Conservation (phyloP, 805 yeast species). For the Candida arabinofermentans region DNA sequence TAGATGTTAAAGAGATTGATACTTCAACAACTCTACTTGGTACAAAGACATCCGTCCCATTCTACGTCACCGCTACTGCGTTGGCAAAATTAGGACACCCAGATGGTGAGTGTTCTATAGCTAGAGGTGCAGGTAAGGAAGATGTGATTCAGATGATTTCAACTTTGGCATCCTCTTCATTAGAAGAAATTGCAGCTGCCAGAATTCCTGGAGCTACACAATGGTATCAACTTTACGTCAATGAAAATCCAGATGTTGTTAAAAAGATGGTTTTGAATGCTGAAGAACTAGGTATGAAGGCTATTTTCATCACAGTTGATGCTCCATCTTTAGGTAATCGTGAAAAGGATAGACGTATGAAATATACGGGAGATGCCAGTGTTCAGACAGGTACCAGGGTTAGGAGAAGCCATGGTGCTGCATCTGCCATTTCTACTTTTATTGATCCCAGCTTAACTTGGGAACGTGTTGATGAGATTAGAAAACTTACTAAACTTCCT, state of each 20-base stretch:
- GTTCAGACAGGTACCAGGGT: constrained; percentile 40
- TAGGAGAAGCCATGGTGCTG: constrained; percentile 79
- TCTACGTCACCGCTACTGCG: constrained; percentile 90
- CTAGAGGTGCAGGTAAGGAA: constrained; percentile 75
- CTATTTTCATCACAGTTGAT: constrained; percentile 85
- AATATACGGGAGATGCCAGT: constrained; percentile 40
- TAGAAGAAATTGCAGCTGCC: constrained; percentile 79
- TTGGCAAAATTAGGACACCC: constrained; percentile 88
- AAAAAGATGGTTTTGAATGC: constrained; percentile 63
- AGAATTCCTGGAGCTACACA: constrained; percentile 65
- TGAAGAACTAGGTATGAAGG: constrained; percentile 70
- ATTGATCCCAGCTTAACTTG: constrained; percentile 68
- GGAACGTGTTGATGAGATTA: constrained; percentile 60
- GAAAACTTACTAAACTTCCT: constrained; percentile 56
- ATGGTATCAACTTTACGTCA: constrained; percentile 88
- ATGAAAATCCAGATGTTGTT: constrained; percentile 66
- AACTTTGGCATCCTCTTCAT: constrained; percentile 82
- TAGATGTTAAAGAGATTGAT: constrained; percentile 76
- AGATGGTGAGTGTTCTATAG: constrained; percentile 85
- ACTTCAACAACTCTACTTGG: constrained; percentile 73
- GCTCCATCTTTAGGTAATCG: constrained; percentile 91
- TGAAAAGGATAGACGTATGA: constrained; percentile 51
- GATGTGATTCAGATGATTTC: constrained; percentile 86
- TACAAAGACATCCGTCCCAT: constrained; percentile 64
- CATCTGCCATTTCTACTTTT: constrained; percentile 80